Evolutionary conservation across 2,329 filamentous ascomycete species (phyloP).

Genomic region (Plenodomus tracheiphilus): DNA sequence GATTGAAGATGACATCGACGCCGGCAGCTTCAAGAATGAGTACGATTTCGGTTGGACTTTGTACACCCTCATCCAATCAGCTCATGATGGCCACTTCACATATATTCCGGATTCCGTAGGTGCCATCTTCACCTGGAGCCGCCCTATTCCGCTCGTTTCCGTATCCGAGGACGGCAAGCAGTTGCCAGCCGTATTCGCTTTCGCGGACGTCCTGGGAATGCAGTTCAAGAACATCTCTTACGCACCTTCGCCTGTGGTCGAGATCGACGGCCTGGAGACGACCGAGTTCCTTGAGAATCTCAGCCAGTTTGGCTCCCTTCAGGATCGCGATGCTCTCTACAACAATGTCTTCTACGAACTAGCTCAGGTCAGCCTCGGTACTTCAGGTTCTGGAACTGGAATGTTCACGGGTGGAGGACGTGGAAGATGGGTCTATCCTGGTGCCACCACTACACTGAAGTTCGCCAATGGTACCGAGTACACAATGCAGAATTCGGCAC

Average conservation of each 20-base stretch:
- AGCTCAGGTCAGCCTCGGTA: slow-evolving; percentile 47
- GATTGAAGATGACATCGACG: slow-evolving; percentile 44
- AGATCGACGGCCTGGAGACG: slow-evolving; percentile 61
- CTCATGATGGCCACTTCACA: slow-evolving; percentile 68
- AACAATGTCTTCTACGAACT: slow-evolving; percentile 55
- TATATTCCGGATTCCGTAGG: slow-evolving; percentile 59
- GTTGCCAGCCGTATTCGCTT: slow-evolving; percentile 61
- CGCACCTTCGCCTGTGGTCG: slow-evolving; percentile 54
- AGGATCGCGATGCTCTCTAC: slow-evolving; percentile 63
- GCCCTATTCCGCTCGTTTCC: slow-evolving; percentile 59
- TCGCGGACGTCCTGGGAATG: slow-evolving; percentile 51
- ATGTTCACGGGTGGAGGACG: slow-evolving; percentile 51
- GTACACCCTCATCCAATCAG: slow-evolving; percentile 56
- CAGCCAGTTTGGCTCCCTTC: slow-evolving; percentile 53
- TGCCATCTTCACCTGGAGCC: slow-evolving; percentile 54
- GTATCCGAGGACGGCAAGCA: slow-evolving; percentile 63
- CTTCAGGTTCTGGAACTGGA: slow-evolving; percentile 47
- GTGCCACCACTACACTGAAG: slow-evolving; percentile 47
- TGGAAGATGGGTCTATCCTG: slow-evolving; percentile 50
- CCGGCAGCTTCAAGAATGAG: slow-evolving; percentile 45
- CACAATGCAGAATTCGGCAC: slow-evolving; percentile 50
- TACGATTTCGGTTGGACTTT: slow-evolving; percentile 56
- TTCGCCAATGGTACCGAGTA: slow-evolving; percentile 50
- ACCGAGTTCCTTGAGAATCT: slow-evolving; percentile 53
- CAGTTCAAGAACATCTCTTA: slow-evolving; percentile 50